Evolutionary conservation across 768 basidiomycete species (phyloP), one percentile per base, ranked within the genome.

Genomic region (Lactarius akahatsu): DNA sequence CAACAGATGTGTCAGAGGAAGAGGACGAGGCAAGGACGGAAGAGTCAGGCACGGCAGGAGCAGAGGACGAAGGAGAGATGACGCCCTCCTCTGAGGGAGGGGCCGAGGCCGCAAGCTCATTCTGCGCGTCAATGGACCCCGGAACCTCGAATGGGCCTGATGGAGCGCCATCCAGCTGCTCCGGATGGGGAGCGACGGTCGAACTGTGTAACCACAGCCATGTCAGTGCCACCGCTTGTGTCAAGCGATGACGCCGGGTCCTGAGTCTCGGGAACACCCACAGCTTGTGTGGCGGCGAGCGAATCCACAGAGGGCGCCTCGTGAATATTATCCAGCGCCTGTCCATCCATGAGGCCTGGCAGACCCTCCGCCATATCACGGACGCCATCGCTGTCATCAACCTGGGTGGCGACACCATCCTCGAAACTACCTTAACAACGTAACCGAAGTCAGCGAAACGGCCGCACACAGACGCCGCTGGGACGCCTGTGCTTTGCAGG

Each of bases 381-480:
- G 62, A 67, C 67, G 73, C 61, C 62, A 57, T 67, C 64, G 59
- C 66, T 67, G 36, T 59, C 62, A 61, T 69, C 70, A 58, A 57
- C 72, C 62, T 73, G 73, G 59, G 57, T 69, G 63, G 68, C 68
- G 57, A 68, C 78, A 68, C 72, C 73, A 71, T 76, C 76, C 74
- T 80, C 77, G 77, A 80, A 77, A 78, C 81, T 72, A 73, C 82
- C 81, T 82, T 73, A 74, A 71, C 70, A 71, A 54, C 83, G 85
- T 83, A 76, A 82, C 78, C 79, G 72, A 77, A 74, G 84, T 91
- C 77, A 91, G 90, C 77, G 75, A 80, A 79, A 82, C 80, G 85
- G 81, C 83, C 80, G 77, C 69, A 60, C 64, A 58, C 64, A 66
- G 70, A 65, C 68, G 68, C 61, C 59, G 61, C 56, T 32, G 57